Evolutionary conservation across 2,329 filamentous ascomycete species (phyloP).

Genomic region (Pseudocercospora fuligena): DNA sequence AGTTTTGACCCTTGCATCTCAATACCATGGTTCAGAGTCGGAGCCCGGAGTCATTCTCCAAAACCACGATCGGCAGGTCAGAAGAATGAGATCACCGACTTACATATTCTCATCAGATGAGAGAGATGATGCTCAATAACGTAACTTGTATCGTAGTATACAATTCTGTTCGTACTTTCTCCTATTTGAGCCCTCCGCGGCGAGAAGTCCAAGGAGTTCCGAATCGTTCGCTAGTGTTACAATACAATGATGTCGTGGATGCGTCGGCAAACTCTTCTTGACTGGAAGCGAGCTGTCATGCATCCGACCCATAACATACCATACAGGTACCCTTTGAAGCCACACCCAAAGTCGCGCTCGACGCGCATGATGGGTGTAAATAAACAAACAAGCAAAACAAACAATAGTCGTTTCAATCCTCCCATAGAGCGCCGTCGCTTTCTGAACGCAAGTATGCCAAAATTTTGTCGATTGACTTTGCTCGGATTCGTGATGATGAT

Average conservation of each 20-base stretch:
- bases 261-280: neutral
- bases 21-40: neutral
- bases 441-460: neutral
- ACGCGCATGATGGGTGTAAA: neutral
- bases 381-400: slow-evolving; percentile 1
- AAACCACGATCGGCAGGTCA: neutral
- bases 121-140: neutral
- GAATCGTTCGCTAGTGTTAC: neutral
- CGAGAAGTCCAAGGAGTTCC: neutral
- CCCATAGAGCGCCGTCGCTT: neutral
- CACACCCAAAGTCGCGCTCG: slow-evolving; percentile 8
- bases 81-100: neutral
- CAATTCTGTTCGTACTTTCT: neutral
- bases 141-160: neutral
- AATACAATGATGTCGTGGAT: neutral
- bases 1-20: neutral
- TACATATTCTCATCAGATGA: neutral
- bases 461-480: neutral
- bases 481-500: neutral
- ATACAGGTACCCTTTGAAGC: neutral
- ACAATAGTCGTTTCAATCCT: neutral
- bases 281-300: neutral
- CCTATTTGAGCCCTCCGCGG: neutral
- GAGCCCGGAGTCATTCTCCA: neutral
- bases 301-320: neutral